Evolutionary conservation across 495 filamentous ascomycete species (phyloP).

Genomic region (Penicillium cosmopolitanum): DNA sequence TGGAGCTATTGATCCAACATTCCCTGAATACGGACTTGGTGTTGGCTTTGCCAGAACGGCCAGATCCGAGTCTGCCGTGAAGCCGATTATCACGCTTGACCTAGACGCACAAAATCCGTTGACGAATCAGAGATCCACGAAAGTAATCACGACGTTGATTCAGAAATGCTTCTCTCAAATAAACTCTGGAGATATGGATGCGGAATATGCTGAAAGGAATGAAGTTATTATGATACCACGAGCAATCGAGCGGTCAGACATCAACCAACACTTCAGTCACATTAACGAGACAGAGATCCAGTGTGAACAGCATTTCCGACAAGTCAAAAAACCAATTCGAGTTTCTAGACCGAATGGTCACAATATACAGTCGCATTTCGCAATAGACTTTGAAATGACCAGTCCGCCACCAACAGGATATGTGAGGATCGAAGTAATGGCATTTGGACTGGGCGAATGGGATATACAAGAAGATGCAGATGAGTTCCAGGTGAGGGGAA

Average conservation of each 20-base stretch:
- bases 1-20: constrained; percentile 14
- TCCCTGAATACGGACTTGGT: constrained; percentile 28
- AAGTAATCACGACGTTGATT: constrained; percentile 23
- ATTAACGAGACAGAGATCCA: not conserved
- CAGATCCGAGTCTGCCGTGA: constrained; percentile 33
- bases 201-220: constrained; percentile 30
- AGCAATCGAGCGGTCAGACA: constrained; percentile 16
- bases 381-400: not conserved
- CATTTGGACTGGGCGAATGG: constrained; percentile 43
- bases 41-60: constrained; percentile 37
- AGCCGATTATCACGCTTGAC: constrained; percentile 33
- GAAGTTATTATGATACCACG: constrained; percentile 30
- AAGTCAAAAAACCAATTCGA: constrained; percentile 13
- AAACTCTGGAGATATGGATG: constrained; percentile 11
- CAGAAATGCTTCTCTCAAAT: constrained; percentile 14
- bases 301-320: constrained; percentile 18
- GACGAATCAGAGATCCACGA: not conserved
- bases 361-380: constrained; percentile 11
- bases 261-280: constrained; percentile 16
- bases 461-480: constrained; percentile 38
- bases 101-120: constrained; percentile 21
- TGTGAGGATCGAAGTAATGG: constrained; percentile 34
- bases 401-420: constrained; percentile 17
- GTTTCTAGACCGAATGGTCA: constrained; percentile 1
- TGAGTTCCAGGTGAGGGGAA: constrained; percentile 17